Conservation (phyloP, 164 flowering plant species). For the Euptelea pleiosperma region DNA sequence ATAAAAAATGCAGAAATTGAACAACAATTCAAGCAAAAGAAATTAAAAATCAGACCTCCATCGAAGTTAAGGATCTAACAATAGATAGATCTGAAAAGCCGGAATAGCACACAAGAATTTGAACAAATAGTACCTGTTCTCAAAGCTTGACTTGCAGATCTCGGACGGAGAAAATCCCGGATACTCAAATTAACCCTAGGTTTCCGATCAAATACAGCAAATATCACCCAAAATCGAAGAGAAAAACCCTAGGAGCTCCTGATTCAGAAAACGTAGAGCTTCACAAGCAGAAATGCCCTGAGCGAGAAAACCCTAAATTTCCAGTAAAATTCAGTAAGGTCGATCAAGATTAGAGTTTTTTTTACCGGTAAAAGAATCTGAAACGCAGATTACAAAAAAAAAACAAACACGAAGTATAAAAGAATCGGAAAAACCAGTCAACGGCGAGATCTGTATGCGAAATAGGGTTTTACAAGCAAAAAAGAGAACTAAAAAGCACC, state of each 20-base stretch:
- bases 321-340: not conserved
- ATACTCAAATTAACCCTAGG: not conserved
- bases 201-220: no score
- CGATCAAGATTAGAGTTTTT: not conserved
- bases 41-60: not conserved
- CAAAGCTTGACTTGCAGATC: slow-evolving; percentile 7
- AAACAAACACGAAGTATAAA: not conserved
- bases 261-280: not conserved
- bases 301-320: not conserved
- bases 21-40: not conserved
- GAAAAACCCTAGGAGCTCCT: not conserved
- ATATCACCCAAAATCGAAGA: no score
- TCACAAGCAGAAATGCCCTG: not conserved
- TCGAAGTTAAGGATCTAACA: not conserved
- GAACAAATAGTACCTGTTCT: not conserved
- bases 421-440: not conserved
- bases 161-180: not conserved
- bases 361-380: not conserved
- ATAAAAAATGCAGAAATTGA: not conserved
- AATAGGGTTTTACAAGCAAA: not conserved
- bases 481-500: not conserved
- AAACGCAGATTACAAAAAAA: not conserved
- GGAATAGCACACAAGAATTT: not conserved
- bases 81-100: not conserved
- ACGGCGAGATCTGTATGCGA: not conserved